Evolutionary conservation across 345 rosid genomes (phyloP), one percentile per base, ranked within the genome.

Genomic region (Geranium brycei): DNA sequence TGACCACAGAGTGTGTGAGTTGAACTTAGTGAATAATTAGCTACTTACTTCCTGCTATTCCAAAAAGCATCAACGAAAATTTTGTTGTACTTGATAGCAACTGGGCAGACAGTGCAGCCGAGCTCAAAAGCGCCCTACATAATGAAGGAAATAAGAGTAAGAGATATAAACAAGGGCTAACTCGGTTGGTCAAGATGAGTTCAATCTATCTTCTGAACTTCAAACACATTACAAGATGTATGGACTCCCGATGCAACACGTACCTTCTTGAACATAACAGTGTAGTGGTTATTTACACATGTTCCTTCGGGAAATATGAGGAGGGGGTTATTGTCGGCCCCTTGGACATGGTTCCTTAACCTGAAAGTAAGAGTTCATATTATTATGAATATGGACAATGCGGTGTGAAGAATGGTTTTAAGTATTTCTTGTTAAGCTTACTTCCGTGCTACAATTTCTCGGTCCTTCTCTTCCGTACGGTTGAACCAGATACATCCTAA

Each of bases 181-280:
- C n/a, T n/a, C n/a, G n/a, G n/a, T n/a, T n/a, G n/a, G n/a, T n/a
- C n/a, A n/a, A n/a, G n/a, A n/a, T n/a, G n/a, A n/a, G n/a, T 23
- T 23, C 28, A 23, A 23, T 23, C 28, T 23, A 23, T 57, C n/a
- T 15, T 16, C n/a, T 5, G n/a, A 12, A 57, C 10, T 16, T 57
- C 59, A n/a, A n/a, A 57, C 19, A 2, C 31, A 7, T 31, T 10
- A 28, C 63, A 31, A 0, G 17, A 60, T 60, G 7, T 10, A 31
- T 12, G 31, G 17, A 19, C 18, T 14, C 3, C 16, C 12, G 17
- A 31, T 31, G 14, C 28, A 19, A 19, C 16, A 59, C 61, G 7
- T 74, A 91, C 99, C 97, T 95, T 95, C 79, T 95, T 95, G 73
- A 95, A 95, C 99, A 95, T 95, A 58, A 95, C 99, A 4, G 91